Percentiles rank a stretch among this genome's conserved stretches.
phyloP scores from a whole-genome alignment of 768 basidiomycete species.

The Dentipellis sp. region DNA sequence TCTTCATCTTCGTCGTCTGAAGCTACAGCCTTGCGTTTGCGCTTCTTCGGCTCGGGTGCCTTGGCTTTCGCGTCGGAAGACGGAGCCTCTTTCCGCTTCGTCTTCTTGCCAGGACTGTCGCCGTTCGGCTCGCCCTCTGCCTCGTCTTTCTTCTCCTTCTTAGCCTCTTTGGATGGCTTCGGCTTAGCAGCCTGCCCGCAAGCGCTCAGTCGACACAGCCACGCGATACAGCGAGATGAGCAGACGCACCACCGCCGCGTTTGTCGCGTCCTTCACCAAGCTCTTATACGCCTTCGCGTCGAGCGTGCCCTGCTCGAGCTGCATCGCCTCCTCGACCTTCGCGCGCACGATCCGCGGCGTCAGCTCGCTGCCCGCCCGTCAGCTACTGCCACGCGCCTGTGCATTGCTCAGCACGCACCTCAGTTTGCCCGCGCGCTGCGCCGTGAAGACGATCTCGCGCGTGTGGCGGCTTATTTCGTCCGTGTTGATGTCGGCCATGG shows the following conservation, averaged over 20 bases:
- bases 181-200: not conserved
- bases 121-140: not conserved
- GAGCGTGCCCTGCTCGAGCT: conserved; percentile 35
- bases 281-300: conserved; percentile 35
- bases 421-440: not conserved
- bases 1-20: not conserved
- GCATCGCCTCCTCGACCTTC: conserved; percentile 37
- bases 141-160: not conserved
- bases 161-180: not conserved
- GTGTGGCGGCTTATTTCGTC: not conserved
- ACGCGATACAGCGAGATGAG: not conserved
- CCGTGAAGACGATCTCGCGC: not conserved
- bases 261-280: conserved; percentile 34
- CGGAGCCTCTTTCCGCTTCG: not conserved
- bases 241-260: conserved; percentile 27
- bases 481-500: no score
- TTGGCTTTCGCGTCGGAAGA: not conserved
- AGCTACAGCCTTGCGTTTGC: not conserved
- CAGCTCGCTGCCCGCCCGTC: conserved; percentile 22
- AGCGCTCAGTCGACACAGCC: not conserved
- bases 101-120: not conserved
- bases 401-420: not conserved
- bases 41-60: not conserved
- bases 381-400: no score
- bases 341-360: conserved; percentile 44